These are phyloP conservation scores for Melastoma malabathricum DNA, from an alignment of 345 rosid genomes.

Conservation along the genomic window DNA sequence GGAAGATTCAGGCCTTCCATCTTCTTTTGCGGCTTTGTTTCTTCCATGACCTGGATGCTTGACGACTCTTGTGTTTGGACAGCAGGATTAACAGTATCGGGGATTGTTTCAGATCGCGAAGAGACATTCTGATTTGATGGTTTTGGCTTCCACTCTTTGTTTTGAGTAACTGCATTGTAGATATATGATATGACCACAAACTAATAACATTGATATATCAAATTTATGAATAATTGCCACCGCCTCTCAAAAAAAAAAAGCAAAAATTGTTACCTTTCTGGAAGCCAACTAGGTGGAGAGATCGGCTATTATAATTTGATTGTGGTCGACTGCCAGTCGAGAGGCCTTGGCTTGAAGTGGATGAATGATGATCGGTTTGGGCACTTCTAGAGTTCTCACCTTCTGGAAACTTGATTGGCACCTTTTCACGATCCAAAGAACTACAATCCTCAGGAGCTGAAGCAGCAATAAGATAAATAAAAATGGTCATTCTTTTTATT, in stretches of 20 bases:
- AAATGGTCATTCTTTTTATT: neutral
- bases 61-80: constrained; percentile 22
- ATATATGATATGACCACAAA: constrained; percentile 5
- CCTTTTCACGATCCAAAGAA: constrained; percentile 32
- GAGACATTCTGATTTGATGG: constrained; percentile 32
- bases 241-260: neutral
- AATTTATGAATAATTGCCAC: neutral
- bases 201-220: neutral
- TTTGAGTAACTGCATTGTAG: constrained; percentile 34
- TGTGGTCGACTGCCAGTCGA: constrained; percentile 62
- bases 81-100: constrained; percentile 35
- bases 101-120: constrained; percentile 35
- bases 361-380: constrained; percentile 41
- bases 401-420: constrained; percentile 38
- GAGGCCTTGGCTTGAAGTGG: constrained; percentile 36
- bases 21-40: constrained; percentile 54
- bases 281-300: constrained; percentile 46
- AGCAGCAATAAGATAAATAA: constrained; percentile 9
- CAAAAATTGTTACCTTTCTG: constrained; percentile 43
- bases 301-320: constrained; percentile 56
- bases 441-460: constrained; percentile 28
- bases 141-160: constrained; percentile 93
- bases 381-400: constrained; percentile 31
- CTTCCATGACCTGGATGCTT: constrained; percentile 36
- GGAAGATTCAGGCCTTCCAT: constrained; percentile 62